Evolutionary conservation across 2,329 filamentous ascomycete species (phyloP).

Genomic region (Cadophora sp.): DNA sequence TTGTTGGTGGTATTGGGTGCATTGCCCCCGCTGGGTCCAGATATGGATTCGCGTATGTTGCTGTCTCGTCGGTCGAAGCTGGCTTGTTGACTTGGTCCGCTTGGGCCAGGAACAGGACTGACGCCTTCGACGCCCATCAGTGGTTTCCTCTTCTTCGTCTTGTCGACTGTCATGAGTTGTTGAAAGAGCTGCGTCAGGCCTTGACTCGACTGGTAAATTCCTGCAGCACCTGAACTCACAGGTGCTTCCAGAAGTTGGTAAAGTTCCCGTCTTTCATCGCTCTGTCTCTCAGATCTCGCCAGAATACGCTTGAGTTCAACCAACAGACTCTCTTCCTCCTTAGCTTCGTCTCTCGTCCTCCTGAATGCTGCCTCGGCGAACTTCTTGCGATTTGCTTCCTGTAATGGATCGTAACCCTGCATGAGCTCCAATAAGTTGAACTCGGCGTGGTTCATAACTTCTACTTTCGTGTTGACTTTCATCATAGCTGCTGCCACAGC

Average conservation of each 20-base stretch:
- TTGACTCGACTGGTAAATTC: conserved; percentile 79
- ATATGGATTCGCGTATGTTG: conserved; percentile 44
- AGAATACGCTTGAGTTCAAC: conserved; percentile 93
- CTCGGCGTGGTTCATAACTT: conserved; percentile 87
- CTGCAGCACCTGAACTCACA: conserved; percentile 70
- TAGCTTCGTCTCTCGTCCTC: conserved; percentile 84
- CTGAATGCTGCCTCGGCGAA: conserved; percentile 82
- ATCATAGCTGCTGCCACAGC: conserved; percentile 84
- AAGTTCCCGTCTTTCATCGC: conserved; percentile 86
- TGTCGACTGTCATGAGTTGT: conserved; percentile 82
- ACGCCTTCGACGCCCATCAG: conserved; percentile 66
- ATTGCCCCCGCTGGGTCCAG: conserved; percentile 43
- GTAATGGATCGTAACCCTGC: conserved; percentile 81
- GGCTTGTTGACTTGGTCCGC: conserved; percentile 44
- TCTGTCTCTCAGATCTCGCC: conserved; percentile 82
- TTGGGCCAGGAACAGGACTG: conserved; percentile 49
- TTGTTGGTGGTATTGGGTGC: conserved; percentile 27
- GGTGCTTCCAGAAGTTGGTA: conserved; percentile 89
- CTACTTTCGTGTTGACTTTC: conserved; percentile 77
- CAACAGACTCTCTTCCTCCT: conserved; percentile 89
- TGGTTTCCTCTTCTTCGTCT: conserved; percentile 86
- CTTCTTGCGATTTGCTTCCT: conserved; percentile 82
- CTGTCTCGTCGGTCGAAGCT: conserved; percentile 48
- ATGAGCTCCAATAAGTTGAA: conserved; percentile 85
- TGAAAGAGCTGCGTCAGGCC: conserved; percentile 82